Evolutionary conservation across 768 basidiomycete genomes (phyloP), one percentile per base, ranked within the genome.

Genomic region (Holtermanniella nyarrowii): DNA sequence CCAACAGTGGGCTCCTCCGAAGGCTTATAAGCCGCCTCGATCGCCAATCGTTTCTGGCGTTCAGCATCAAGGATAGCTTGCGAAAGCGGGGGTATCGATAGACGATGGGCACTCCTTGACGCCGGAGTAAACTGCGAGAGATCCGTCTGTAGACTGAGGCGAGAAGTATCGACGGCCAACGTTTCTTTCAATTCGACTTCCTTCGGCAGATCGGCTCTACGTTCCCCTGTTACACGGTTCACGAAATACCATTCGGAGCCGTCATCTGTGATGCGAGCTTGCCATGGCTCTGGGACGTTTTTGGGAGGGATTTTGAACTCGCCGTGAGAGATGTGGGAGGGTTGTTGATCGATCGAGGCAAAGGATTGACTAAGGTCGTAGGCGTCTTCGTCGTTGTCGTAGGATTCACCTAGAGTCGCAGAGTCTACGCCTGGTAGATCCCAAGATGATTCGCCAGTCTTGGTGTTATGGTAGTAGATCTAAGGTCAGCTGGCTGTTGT

Each of bases 381-480:
- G n/a, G 59, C 48, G 49, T 53, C 44, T 50, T 22, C 27, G 47
- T 27, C 37, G 56, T 54, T 45, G 42, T 49, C 25, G 20, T 50
- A 49, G 39, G 53, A 53, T 18, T 39, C 46, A 13, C 51, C 56
- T 3, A 55, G n/a, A 13, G 47, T 54, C 20, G 57, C 44, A 11
- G 49, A 54, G 26, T 46, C 50, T 16, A 54, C 31, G 31, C 31
- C 42, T 2, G 90, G 90, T n/a, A 93, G 73, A 60, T 95, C 87
- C 59, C 82, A 79, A 23, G 88, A 82, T 40, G 80, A 68, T 50
- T 76, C 72, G 21, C 74, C 73, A 3, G 75, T 76, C 20, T 68
- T 57, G 0, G 87, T 88, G 65, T 97, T 99, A 57, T 88, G 79
- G 73, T 96, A 99, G 76, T 83, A 91, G 68, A 99, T 89, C 90